These are phyloP conservation scores for Bothriochloa decipiens DNA, from an alignment of 176 grass and related monocot species.

Conservation along the genomic window DNA sequence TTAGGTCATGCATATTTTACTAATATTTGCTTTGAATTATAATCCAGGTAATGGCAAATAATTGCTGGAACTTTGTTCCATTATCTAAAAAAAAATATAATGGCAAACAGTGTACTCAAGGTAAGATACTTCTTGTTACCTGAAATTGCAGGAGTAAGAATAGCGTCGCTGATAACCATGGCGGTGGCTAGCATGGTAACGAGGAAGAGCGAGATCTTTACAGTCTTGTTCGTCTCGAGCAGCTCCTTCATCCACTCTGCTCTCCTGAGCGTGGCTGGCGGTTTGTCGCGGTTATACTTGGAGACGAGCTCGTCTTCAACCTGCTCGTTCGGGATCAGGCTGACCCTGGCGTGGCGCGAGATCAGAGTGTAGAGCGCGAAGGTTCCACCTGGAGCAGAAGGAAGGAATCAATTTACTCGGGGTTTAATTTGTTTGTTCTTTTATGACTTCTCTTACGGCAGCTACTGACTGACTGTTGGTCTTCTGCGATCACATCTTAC, in stretches of 20 bases:
- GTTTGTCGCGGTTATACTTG: constrained; percentile 35
- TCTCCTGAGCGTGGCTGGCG: not conserved
- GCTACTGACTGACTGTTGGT: not conserved
- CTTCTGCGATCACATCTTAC: not conserved
- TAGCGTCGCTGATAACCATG: constrained; percentile 66
- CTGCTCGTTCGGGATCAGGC: constrained; percentile 60
- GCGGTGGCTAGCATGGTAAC: constrained; percentile 60
- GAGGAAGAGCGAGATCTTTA: constrained; percentile 44
- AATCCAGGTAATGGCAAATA: not conserved
- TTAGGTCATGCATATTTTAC: not conserved
- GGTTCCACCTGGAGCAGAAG: constrained; percentile 38
- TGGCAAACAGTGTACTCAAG: not conserved
- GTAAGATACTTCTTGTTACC: constrained; percentile 15
- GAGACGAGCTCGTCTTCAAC: constrained; percentile 52
- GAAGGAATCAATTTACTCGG: not conserved
- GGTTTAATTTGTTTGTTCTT: not conserved
- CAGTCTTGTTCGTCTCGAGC: constrained; percentile 28
- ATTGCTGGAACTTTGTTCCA: no score
- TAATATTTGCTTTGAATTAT: not conserved
- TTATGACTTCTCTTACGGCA: not conserved
- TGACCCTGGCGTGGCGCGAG: constrained; percentile 41
- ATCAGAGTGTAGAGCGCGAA: constrained; percentile 67
- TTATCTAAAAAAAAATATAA: no score
- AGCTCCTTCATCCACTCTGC: constrained; percentile 48
- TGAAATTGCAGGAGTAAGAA: constrained; percentile 60